These are phyloP conservation scores for Gloeostereum incarnatum DNA, from an alignment of 768 basidiomycete genomes.

Conservation along the genomic window DNA sequence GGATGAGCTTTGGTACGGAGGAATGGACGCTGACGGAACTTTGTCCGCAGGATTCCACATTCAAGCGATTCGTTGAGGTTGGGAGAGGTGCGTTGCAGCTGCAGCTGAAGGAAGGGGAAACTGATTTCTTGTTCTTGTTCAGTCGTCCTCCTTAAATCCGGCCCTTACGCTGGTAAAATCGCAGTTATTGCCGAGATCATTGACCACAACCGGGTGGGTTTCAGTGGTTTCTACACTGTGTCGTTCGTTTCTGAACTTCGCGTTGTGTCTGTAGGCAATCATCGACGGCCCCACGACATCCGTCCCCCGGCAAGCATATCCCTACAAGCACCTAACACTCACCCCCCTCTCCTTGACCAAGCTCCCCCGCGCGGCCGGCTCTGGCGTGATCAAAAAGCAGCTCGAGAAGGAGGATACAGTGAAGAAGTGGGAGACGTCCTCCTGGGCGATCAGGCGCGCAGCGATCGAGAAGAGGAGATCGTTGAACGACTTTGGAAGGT, in stretches of 20 bases:
- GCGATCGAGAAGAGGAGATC: conserved; percentile 65
- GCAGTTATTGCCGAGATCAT: conserved; percentile 97
- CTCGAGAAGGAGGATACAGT: conserved; percentile 78
- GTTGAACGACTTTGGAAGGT: conserved; percentile 88
- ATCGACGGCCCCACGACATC: conserved; percentile 89
- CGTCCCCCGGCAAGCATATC: conserved; percentile 87
- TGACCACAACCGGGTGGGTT: conserved; percentile 92
- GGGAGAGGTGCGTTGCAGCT: conserved; percentile 61
- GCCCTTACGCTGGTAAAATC: conserved; percentile 79
- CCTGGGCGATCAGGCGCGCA: conserved; percentile 74
- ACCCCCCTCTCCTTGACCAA: conserved; percentile 76
- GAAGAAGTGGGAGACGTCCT: conserved; percentile 82
- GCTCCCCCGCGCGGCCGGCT: conserved; percentile 82
- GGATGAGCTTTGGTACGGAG: too few relatives aligned
- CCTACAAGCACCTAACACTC: conserved; percentile 89
- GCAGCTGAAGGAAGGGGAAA: conserved; percentile 1
- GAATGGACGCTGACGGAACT: too few relatives aligned
- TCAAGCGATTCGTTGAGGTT: conserved; percentile 97
- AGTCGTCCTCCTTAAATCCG: conserved; percentile 92
- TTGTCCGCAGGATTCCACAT: conserved; percentile 84
- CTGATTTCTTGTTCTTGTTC: conserved; percentile 4
- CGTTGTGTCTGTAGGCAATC: conserved; percentile 55
- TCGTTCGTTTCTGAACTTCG: neutral
- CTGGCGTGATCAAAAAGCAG: conserved; percentile 75
- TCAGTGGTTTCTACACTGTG: neutral